Evolutionary conservation across 495 filamentous ascomycete species (phyloP), one percentile per base, ranked within the genome.

Genomic region (Annulohypoxylon bovei): DNA sequence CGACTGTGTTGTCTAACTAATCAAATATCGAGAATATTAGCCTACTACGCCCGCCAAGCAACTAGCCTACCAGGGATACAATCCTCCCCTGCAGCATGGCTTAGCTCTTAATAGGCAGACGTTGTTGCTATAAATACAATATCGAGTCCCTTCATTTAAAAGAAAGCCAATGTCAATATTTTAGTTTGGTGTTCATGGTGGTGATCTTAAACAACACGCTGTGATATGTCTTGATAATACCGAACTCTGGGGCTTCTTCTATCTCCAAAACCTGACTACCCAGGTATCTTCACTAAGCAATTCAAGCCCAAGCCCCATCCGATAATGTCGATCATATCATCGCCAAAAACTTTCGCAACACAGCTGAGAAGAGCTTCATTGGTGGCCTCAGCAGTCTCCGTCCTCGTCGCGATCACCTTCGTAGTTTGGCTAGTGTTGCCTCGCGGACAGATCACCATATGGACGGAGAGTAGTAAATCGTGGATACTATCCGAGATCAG

Each of bases 41-140:
- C 47, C 33, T 54, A 40, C 57, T 53, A 40, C 37, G 11, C 16
- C 7, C 35, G 66, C 66, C 59, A 68, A 63, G 59, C 39, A 68
- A 4, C 40, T 50, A 63, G 25, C 30, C 25, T 3, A 11, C 25
- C 30, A 60, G 63, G 44, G 63, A 53, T 11, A 44, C 39, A 22
- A 54, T 67, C 56, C 65, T 55, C 35, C 25, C 47, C 16, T 37
- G 39, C 8, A 56, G 23, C 37, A 28, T 22, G 49, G 28, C 47
- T 37, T 61, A 55, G 47, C 14, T 28, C 16, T 12, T 23, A n/a
- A 37, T 44, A 61, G 56, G 28, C 49, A 60, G 49, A 60, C 55
- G 7, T 28, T 23, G 27, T 61, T 55, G 27, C 56, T 60, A 67
- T 61, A 61, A 55, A 67, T 67, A 67, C 30, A 4, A 39, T 30